A percentile compares a stretch with the other conserved stretches of the same genome.
phyloP scores from a whole-genome alignment of 768 basidiomycete genomes.

The Trichaptum fuscoviolaceum region DNA sequence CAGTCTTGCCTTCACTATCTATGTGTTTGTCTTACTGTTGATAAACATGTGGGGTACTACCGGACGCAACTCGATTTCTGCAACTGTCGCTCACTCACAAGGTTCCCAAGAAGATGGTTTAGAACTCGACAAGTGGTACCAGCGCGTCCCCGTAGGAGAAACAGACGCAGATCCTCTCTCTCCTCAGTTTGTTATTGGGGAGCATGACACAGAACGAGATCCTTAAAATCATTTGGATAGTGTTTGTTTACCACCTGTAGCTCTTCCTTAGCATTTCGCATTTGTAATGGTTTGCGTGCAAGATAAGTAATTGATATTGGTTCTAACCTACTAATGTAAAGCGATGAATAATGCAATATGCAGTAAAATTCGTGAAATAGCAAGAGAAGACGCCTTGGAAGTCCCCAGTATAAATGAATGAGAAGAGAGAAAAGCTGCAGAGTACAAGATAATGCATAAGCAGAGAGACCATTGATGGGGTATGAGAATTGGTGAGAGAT shows the following conservation, averaged over 20 bases:
- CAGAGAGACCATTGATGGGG: background rate
- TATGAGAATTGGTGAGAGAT: background rate
- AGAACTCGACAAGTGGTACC: conserved; percentile 53
- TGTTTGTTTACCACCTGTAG: background rate
- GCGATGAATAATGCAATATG: background rate
- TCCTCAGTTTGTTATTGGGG: conserved; percentile 1
- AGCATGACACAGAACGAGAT: background rate
- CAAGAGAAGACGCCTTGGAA: background rate
- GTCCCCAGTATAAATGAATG: background rate
- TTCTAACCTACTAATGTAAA: conserved; percentile 1
- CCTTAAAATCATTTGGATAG: background rate
- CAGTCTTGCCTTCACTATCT: conserved; percentile 73
- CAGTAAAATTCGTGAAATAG: background rate
- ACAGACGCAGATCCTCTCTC: conserved; percentile 18
- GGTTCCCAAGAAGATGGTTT: conserved; percentile 9
- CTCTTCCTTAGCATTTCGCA: background rate
- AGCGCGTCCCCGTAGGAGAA: conserved; percentile 42
- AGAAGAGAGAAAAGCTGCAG: background rate
- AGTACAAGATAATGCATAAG: background rate
- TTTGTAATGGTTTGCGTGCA: background rate
- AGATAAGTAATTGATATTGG: background rate
- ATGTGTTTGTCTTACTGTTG: conserved; percentile 65
- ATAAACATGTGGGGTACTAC: conserved; percentile 63
- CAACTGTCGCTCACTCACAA: conserved; percentile 20
- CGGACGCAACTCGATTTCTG: conserved; percentile 46